Base-by-base conservation (phyloP, 768 basidiomycete genomes). In the Mycena floridula region DNA sequence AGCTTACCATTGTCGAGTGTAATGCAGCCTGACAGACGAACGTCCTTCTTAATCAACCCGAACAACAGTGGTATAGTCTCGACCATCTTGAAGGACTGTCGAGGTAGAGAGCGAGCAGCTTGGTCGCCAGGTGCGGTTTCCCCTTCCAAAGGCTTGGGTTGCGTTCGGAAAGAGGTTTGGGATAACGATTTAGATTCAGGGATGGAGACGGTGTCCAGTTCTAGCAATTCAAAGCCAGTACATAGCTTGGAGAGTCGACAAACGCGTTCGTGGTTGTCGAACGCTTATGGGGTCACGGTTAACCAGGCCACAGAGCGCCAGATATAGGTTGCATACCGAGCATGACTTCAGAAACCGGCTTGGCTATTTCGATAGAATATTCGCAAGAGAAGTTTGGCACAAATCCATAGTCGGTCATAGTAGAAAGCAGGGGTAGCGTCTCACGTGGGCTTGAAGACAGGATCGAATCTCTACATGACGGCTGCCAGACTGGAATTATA, bases 1-100 rank as follows among this genome's bases (percentile, higher is more conserved):
- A n/a, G n/a, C n/a, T n/a, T n/a, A n/a, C n/a, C n/a, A n/a, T n/a
- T 52, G 25, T 65, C 61, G 65, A 63, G 67, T 4, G 63, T 60
- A 8, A 68, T 48, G 6, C 60, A 60, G 2, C 64, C 68, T 24
- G 38, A 42, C n/a, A 68, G 37, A 2, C 43, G 37, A 2, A 68
- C 58, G 15, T 52, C 49, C n/a, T 25, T 50, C 25, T 56, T 60
- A 46, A 61, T 32, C 2, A 63, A 27, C 16, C 63, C 64, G 46
- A 64, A 61, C 8, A 64, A 11, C 9, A 68, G 24, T 7, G 65
- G 55, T 4, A 69, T 54, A 4, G 54, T 59, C 44, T 68, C 66
- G 21, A 56, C 54, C 46, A 66, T 48, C 7, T 39, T 53, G 50
- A 65, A 66, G 40, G 54, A 53, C 37, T 60, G 64, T 4, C 65